A percentile compares a stretch with the other conserved stretches of the same genome.
Evolutionary conservation across 768 basidiomycete genomes (phyloP).

Genomic region (Lyophyllum shimeji): DNA sequence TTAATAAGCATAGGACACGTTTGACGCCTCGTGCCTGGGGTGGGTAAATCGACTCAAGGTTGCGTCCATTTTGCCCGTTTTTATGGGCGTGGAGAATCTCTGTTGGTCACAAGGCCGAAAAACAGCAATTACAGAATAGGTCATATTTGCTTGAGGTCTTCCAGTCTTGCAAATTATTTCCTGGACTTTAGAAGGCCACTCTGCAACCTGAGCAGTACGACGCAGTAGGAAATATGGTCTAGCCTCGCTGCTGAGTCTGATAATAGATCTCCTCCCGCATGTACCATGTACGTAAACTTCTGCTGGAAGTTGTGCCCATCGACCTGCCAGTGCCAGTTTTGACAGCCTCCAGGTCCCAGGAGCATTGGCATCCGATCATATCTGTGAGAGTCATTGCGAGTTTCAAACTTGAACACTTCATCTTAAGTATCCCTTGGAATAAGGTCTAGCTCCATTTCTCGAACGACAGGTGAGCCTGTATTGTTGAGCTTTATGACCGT

Average conservation of each 20-base stretch:
- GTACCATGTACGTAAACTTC: not conserved
- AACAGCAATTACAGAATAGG: not conserved
- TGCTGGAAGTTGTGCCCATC: not conserved
- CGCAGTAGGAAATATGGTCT: not conserved
- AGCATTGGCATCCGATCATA: slow-evolving; percentile 9
- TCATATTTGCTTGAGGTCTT: not conserved
- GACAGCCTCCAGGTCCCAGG: not conserved
- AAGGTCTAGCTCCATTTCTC: not conserved
- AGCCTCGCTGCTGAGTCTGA: not conserved
- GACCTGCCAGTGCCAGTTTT: not conserved
- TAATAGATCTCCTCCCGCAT: not conserved
- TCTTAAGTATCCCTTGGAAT: not conserved
- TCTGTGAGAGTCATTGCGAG: slow-evolving; percentile 5
- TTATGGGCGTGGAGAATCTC: not conserved
- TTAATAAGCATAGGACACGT: not conserved
- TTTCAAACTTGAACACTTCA: not conserved
- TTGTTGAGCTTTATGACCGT: not conserved
- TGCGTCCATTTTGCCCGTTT: not conserved
- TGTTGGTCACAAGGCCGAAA: slow-evolving; percentile 9
- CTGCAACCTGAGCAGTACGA: too few relatives aligned
- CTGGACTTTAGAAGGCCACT: too few relatives aligned
- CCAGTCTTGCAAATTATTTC: too few relatives aligned
- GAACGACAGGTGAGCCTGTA: not conserved
- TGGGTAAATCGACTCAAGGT: not conserved
- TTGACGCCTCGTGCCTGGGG: not conserved